These are phyloP conservation scores for Mucor velutinosus DNA, from an alignment of 371 early-diverging fungal genomes.

Conservation along the genomic window DNA sequence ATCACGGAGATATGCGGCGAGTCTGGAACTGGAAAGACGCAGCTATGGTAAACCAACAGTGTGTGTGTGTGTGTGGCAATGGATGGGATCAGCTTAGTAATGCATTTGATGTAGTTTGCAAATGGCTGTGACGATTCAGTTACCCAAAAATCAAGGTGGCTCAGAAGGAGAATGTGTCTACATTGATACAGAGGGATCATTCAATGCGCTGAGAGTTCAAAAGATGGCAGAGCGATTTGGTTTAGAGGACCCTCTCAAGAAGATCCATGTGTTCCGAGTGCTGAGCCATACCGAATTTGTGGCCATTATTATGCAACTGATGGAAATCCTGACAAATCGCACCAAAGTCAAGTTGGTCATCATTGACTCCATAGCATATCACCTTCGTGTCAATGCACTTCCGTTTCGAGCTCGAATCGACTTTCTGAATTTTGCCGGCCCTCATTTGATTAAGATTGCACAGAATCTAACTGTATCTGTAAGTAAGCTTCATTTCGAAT, in stretches of 20 bases:
- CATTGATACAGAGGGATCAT: slow-evolving; percentile 75
- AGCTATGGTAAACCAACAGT: slow-evolving; percentile 52
- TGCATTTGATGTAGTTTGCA: slow-evolving; percentile 55
- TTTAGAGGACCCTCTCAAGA: slow-evolving; percentile 27
- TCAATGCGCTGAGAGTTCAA: slow-evolving; percentile 39
- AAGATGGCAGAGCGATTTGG: slow-evolving; percentile 38
- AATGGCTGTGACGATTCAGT: slow-evolving; percentile 59
- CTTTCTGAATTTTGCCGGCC: slow-evolving; percentile 51
- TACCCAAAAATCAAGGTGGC: slow-evolving; percentile 41
- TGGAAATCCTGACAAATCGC: slow-evolving; percentile 41
- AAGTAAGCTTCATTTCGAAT: neutral
- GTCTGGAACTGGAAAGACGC: slow-evolving; percentile 71
- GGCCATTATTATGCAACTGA: slow-evolving; percentile 57
- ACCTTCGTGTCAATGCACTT: slow-evolving; percentile 55
- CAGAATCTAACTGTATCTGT: slow-evolving; percentile 43
- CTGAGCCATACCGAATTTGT: slow-evolving; percentile 54
- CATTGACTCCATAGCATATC: slow-evolving; percentile 69
- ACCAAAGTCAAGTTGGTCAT: slow-evolving; percentile 59
- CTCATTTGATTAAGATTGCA: slow-evolving; percentile 48
- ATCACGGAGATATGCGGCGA: slow-evolving; percentile 71
- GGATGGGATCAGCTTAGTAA: neutral
- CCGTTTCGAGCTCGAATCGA: slow-evolving; percentile 47
- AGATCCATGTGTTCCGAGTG: slow-evolving; percentile 56
- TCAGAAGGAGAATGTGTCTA: slow-evolving; percentile 61
- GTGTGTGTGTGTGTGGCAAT: too few relatives aligned